Evolutionary conservation across 2,329 filamentous ascomycete genomes (phyloP).

Genomic region (Hymenoscyphus scutula): DNA sequence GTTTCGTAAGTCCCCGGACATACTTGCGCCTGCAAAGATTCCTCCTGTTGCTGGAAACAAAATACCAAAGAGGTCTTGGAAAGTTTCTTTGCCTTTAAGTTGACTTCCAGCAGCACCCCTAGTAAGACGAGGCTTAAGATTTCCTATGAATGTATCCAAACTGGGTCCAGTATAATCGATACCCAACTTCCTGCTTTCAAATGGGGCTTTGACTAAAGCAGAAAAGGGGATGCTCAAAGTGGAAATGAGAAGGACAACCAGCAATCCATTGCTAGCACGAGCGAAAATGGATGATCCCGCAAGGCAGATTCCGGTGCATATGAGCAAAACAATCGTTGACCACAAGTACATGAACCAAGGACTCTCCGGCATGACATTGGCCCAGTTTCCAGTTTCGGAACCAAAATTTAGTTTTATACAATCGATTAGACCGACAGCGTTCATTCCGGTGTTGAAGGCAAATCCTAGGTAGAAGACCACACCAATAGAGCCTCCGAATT

Average conservation of each 20-base stretch:
- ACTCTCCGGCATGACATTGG: conserved; percentile 61
- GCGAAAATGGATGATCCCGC: conserved; percentile 79
- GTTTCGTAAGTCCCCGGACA: conserved; percentile 82
- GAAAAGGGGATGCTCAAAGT: conserved; percentile 82
- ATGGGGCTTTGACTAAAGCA: conserved; percentile 66
- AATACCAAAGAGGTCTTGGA: conserved; percentile 81
- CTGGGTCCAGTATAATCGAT: conserved; percentile 79
- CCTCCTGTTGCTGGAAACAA: conserved; percentile 67
- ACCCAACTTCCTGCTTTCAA: conserved; percentile 57
- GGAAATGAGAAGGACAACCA: conserved; percentile 68
- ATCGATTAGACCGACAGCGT: conserved; percentile 81
- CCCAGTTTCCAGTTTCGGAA: conserved; percentile 51
- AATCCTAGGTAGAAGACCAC: conserved; percentile 90
- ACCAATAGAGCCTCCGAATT: conserved; percentile 86
- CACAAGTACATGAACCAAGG: conserved; percentile 78
- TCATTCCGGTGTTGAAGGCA: conserved; percentile 82
- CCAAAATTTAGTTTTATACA: conserved; percentile 77
- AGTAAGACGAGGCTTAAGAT: conserved; percentile 67
- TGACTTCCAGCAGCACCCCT: conserved; percentile 61
- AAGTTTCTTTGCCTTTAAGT: conserved; percentile 63
- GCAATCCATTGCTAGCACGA: conserved; percentile 72
- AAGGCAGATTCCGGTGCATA: conserved; percentile 74
- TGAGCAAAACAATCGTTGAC: conserved; percentile 66
- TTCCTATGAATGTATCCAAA: conserved; percentile 66
- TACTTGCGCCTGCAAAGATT: conserved; percentile 73